phyloP scores from a whole-genome alignment of 2,329 filamentous ascomycete genomes.

The Beauveria sp. region DNA sequence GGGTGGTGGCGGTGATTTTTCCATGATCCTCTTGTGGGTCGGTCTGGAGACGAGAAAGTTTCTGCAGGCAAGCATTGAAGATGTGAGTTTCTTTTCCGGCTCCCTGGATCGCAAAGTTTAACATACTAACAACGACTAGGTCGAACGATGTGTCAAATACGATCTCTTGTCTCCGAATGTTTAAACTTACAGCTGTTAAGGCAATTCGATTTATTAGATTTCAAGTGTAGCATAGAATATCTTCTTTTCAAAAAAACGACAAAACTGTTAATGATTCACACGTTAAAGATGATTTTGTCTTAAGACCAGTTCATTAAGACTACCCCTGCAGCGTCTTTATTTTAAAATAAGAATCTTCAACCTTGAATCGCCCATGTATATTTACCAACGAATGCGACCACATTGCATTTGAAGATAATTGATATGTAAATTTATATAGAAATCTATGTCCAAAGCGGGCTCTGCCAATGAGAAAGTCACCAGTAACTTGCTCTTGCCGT shows the following conservation, averaged over 20 bases:
- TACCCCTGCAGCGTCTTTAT: neutral
- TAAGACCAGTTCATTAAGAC: neutral
- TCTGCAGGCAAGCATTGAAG: conserved; percentile 82
- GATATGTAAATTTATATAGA: neutral
- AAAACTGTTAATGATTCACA: neutral
- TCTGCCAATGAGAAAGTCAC: neutral
- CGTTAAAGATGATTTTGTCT: no score
- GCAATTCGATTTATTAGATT: conserved; percentile 3
- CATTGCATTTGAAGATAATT: neutral
- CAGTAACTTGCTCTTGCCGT: neutral
- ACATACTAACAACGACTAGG: conserved; percentile 35
- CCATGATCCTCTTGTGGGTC: conserved; percentile 86
- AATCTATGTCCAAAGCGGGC: neutral
- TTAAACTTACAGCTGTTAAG: conserved; percentile 30
- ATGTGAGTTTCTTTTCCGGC: conserved; percentile 47
- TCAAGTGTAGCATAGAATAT: neutral
- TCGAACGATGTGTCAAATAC: conserved; percentile 85
- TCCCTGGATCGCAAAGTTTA: neutral
- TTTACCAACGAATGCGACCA: neutral
- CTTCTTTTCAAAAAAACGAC: neutral
- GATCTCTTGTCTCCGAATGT: conserved; percentile 84
- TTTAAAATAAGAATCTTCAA: no score
- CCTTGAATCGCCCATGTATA: no score
- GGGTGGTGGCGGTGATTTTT: conserved; percentile 66
- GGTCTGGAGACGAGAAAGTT: conserved; percentile 84